These are phyloP conservation scores for Brasenia schreberi DNA, from an alignment of 164 flowering plant genomes.

Conservation along the genomic window DNA sequence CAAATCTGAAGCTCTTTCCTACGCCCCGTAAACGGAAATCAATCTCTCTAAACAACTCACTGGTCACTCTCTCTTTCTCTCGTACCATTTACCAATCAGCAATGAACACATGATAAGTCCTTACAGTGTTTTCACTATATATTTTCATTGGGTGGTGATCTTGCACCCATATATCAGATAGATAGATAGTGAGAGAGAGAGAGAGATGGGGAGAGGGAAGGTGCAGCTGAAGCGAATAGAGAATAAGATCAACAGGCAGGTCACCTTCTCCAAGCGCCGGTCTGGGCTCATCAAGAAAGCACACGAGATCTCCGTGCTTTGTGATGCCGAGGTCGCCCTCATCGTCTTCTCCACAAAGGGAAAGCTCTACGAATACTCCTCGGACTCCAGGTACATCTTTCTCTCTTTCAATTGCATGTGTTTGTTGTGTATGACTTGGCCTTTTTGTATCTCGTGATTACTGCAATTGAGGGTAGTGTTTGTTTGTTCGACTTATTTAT, in stretches of 20 bases:
- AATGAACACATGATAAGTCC: background rate
- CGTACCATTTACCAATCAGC: background rate
- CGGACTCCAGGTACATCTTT: constrained; percentile 14
- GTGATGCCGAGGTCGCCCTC: constrained; percentile 25
- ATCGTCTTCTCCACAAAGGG: constrained; percentile 26
- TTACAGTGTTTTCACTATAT: background rate
- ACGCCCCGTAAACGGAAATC: too few species aligned
- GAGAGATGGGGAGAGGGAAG: constrained; percentile 24
- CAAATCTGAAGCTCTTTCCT: too few species aligned
- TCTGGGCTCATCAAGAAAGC: constrained; percentile 23
- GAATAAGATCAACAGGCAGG: constrained; percentile 27
- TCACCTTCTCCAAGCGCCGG: constrained; percentile 24
- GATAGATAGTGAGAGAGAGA: background rate
- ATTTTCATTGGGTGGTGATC: background rate
- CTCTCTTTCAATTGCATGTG: background rate
- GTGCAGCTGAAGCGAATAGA: constrained; percentile 27
- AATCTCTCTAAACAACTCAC: background rate
- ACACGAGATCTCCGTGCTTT: constrained; percentile 24
- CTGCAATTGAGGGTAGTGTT: too few species aligned
- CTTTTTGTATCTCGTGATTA: too few species aligned
- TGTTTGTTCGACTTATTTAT: too few species aligned
- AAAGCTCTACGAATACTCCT: constrained; percentile 19
- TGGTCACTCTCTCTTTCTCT: background rate
- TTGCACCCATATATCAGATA: too few species aligned
- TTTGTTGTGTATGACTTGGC: too few species aligned